Base-by-base conservation (phyloP, 225 moss, liverwort and hornwort genomes). In the Sphagnum contortum region DNA sequence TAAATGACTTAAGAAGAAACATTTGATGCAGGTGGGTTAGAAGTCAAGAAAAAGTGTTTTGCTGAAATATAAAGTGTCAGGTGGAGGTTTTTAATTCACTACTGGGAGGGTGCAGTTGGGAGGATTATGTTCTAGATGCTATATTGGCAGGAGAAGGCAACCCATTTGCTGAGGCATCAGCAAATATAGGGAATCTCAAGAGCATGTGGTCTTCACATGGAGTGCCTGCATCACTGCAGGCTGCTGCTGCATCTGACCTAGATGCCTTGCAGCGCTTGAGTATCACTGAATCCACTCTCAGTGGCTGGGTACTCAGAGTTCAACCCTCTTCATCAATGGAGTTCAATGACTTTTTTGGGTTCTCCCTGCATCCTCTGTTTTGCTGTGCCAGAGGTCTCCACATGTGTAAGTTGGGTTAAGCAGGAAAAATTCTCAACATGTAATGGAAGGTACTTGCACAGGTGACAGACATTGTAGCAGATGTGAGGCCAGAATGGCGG, bases 401-500 rank as follows among this genome's bases (percentile, higher is more conserved):
- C 47, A 48, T 61, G 44, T 61, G 61, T 10, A 46, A 61, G 61
- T 10, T 44, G 47, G 7, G 10, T 1, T 9, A 5, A 61, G 47
- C 45, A 61, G 45, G 61, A 10, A 5, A 13, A 44, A 4, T 13
- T 13, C 44, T 3, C 45, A 45, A 10, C 3, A 45, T 45, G 61
- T 47, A 61, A 61, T 45, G 44, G 5, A 45, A 44, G 6, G 61
- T 45, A 10, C 7, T 57, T 67, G 63, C 60, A 69, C 75, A 80
- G 80, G 74, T 82, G 59, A 72, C 82, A 72, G 77, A 72, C 50
- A 75, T 82, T 50, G 82, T 82, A 61, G 72, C 75, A 61, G 81
- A 82, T 70, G 69, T 77, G 4, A 82, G 74, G 72, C 78, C 82
- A 59, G 82, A 82, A 68, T 82, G 82, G 82, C 68, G 78, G 48